Evolutionary conservation across 345 rosid species (phyloP), one percentile per base, ranked within the genome.

Genomic region (Camelina hispida): DNA sequence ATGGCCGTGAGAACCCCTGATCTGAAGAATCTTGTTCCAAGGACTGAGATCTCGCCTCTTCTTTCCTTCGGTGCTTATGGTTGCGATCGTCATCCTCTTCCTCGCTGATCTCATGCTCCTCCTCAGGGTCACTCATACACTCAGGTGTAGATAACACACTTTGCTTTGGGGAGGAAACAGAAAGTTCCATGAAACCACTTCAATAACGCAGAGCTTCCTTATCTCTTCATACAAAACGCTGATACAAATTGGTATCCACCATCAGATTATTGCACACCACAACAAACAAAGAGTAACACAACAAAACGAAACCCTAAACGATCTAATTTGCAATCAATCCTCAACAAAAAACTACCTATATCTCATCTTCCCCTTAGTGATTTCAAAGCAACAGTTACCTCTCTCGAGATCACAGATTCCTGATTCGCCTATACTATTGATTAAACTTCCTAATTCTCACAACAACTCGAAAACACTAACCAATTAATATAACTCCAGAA

Each of bases 71-170:
- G 79, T 95, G 94, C 82, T 92, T 97, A 83, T 95, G 94, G 83
- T 96, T 93, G 70, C 93, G 97, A 78, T 95, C 99, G 35, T 95
- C 99, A 70, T 95, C 99, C 53, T 95, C 98, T 51, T 95, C 98
- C 68, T 95, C 99, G 55, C 97, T 95, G 63, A 95, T 80, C 86
- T 95, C 99, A 83, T 87, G 90, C 79, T 91, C 98, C 82, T 90
- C 98, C 76, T 90, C 91, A 23, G 91, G 97, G 72, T 87, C 96
- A 82, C 87, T 87, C 55, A 67, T 72, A 66, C 89, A 88, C 67
- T 92, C 89, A 17, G 87, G 80, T 51, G 97, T 81, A 71, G 96
- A 85, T 78, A 83, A 83, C 69, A 81, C 86, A 54, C 79, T 78
- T 16, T 83, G 81, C 82, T 85, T 90, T 44, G 86, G 79, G 35